Evolutionary conservation across 2,329 filamentous ascomycete species (phyloP).

Genomic region (Talaromyces sp.): DNA sequence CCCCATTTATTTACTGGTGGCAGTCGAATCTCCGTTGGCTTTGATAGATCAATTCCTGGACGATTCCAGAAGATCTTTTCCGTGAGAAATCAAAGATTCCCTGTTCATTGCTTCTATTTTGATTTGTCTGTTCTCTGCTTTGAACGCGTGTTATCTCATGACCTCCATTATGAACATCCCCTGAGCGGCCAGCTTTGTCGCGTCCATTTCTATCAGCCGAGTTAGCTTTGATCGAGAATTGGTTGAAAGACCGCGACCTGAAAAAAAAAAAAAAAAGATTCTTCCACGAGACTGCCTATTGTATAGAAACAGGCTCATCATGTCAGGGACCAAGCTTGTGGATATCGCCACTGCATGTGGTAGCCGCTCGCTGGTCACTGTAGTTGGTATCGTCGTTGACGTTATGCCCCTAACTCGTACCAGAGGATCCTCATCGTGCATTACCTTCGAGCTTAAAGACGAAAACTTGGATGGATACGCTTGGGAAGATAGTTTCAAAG

Average conservation of each 20-base stretch:
- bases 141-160: neutral
- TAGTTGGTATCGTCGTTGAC: conserved; percentile 74
- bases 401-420: conserved; percentile 57
- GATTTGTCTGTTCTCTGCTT: too few relatives aligned
- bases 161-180: conserved; percentile 8
- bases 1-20: conserved; percentile 14
- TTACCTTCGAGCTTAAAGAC: conserved; percentile 64
- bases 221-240: too few relatives aligned
- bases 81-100: too few relatives aligned
- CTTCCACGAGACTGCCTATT: neutral
- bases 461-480: conserved; percentile 48
- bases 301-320: conserved; percentile 2
- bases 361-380: conserved; percentile 48
- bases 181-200: neutral
- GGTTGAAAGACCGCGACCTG: too few relatives aligned
- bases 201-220: too few relatives aligned
- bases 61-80: too few relatives aligned
- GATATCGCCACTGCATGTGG: conserved; percentile 51
- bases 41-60: neutral
- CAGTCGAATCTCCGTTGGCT: neutral
- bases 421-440: conserved; percentile 61
- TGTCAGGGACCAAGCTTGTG: conserved; percentile 36
- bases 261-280: too few relatives aligned
- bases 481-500: conserved; percentile 44
- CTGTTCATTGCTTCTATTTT: too few relatives aligned